Base-by-base conservation (phyloP, 176 grass and related monocot genomes). In the Pontederia crassipes region DNA sequence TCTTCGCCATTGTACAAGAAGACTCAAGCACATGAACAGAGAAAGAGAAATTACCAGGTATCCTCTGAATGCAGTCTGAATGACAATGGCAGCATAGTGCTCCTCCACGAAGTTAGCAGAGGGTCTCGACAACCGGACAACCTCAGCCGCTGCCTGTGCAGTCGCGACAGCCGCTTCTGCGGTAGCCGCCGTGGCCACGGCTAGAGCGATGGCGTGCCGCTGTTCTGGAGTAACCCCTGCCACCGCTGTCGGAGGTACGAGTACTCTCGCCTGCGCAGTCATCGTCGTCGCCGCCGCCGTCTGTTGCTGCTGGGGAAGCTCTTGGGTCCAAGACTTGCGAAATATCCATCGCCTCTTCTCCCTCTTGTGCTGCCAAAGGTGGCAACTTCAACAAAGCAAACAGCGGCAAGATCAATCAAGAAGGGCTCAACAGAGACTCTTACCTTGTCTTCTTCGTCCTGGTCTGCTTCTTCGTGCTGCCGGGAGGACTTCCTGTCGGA, bases 41-140 rank as follows among this genome's bases (percentile, higher is more conserved):
- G 46, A 54, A 12, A 48, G 45, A 29, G 15, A 46, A 3, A 24
- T 55, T 65, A 86, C 90, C 18, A 97, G 72, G 79, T 91, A 97
- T 0, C 87, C 92, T 0, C 92, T 78, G 80, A 97, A 97, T 49
- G 92, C 78, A 1, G 92, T 97, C 68, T 97, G 92, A 24, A 97
- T 76, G 26, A 72, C 59, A 49, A 88, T 62, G 64, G 92, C 87
- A 14, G 87, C 83, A 64, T 83, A 75, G 69, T 88, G 81, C 52
- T 88, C 83, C 48, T 16, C 14, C 26, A 54, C 81, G 65, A 59
- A 70, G 52, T 54, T 40, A 47, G 80, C 47, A 57, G 46, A 72
- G 10, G 65, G 65, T 3, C 65, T 55, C 0, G 92, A 90, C 1
- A 97, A 87, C 16, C 92, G 87, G 55, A 62, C 86, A 45, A 95